Percentiles rank a stretch among this genome's conserved stretches.
phyloP scores from a whole-genome alignment of 768 basidiomycete species.

The Lentinula raphanica region DNA sequence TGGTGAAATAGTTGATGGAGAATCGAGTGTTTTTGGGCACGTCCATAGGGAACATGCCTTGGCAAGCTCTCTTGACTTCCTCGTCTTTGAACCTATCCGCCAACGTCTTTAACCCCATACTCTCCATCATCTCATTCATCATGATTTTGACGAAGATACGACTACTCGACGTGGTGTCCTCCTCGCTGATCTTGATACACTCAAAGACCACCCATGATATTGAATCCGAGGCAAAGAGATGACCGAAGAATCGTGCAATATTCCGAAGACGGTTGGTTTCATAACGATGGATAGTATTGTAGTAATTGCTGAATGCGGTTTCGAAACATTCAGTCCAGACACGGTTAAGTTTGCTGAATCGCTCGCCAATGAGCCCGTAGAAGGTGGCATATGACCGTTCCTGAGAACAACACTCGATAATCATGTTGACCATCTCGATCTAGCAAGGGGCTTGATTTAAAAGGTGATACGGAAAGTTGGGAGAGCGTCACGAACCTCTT shows the following conservation, averaged over 20 bases:
- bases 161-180: conserved; percentile 91
- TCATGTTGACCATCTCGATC: conserved; percentile 97
- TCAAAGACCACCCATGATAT: conserved; percentile 86
- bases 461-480: not conserved
- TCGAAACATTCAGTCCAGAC: conserved; percentile 91
- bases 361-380: conserved; percentile 93
- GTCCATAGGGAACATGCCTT: conserved; percentile 91
- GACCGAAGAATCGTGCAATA: conserved; percentile 95
- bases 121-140: conserved; percentile 92
- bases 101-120: conserved; percentile 83
- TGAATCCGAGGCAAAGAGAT: conserved; percentile 79
- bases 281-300: conserved; percentile 95
- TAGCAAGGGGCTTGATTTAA: conserved; percentile 27
- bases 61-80: conserved; percentile 67
- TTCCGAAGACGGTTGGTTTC: conserved; percentile 98
- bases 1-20: conserved; percentile 97
- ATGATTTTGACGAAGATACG: conserved; percentile 98
- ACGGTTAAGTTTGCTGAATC: conserved; percentile 93
- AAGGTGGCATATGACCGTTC: conserved; percentile 97
- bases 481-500: conserved; percentile 64
- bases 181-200: conserved; percentile 90
- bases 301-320: conserved; percentile 83
- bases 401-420: conserved; percentile 99
- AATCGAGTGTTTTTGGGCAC: conserved; percentile 95
- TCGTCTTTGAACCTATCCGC: conserved; percentile 88